A percentile compares a stretch with the other conserved stretches of the same genome.
Evolutionary conservation across 2,329 filamentous ascomycete genomes (phyloP).

Genomic region (Magnaporthiopsis rhizophila): DNA sequence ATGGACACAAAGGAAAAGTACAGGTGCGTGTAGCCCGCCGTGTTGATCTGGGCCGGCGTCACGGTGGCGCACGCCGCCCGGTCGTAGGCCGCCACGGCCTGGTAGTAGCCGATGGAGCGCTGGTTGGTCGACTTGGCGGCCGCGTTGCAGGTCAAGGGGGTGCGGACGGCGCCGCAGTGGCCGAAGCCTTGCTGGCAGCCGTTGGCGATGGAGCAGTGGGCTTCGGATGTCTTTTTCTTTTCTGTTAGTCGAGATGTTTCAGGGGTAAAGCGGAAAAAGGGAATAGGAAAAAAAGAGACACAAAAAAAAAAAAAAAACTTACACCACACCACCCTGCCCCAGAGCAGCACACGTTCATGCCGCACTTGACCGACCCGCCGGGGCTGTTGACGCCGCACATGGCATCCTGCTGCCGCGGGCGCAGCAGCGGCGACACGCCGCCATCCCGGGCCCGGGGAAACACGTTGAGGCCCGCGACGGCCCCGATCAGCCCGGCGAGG

Average conservation of each 20-base stretch:
- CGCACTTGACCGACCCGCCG: constrained; percentile 16
- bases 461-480: no score
- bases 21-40: constrained; percentile 23
- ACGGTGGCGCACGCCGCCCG: constrained; percentile 22
- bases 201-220: constrained; percentile 17
- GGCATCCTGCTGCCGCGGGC: constrained; percentile 1
- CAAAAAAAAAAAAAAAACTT: constrained; percentile 1
- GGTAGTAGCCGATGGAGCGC: constrained; percentile 28
- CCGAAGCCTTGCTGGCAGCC: constrained; percentile 29
- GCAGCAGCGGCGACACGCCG: neutral
- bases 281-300: no score
- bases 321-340: constrained; percentile 18
- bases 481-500: no score
- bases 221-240: constrained; percentile 11
- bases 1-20: constrained; percentile 23
- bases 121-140: constrained; percentile 17
- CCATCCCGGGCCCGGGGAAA: neutral
- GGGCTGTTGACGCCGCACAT: constrained; percentile 21
- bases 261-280: no score
- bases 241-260: no score
- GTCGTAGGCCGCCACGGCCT: constrained; percentile 18
- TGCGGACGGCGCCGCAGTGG: constrained; percentile 17
- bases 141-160: constrained; percentile 18
- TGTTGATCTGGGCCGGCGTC: constrained; percentile 23
- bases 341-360: constrained; percentile 22